Evolutionary conservation across 805 yeast species (phyloP), one percentile per base, ranked within the genome.

Genomic region (Hanseniaspora singularis): DNA sequence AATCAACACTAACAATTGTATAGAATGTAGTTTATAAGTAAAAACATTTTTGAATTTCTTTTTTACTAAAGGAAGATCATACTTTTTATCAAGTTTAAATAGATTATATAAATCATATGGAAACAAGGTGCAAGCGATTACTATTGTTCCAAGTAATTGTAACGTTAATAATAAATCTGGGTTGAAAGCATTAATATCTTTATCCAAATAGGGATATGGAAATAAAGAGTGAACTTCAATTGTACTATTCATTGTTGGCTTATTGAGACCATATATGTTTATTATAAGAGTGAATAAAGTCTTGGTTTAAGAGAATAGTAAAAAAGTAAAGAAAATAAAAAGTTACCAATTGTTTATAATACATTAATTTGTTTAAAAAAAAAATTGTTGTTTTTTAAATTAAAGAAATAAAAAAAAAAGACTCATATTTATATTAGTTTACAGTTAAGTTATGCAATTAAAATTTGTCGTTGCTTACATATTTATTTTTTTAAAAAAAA

Each of bases 201-300:
- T 31, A 31, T 31, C 38, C 14, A 44, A 12, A 38, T 44, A 44
- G 14, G 48, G 48, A n/a, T 30, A 23, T 2, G 48, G 48, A 16
- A 37, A 8, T 15, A 31, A 28, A 24, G 30, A 23, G 8, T 37
- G 27, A 20, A 23, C 24, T 34, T 22, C 19, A 27, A 11, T 15
- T 14, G 46, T 34, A 20, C 15, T 2, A 12, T 41, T 33, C 19
- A 14, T 31, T 5, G 16, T 15, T 10, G 7, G 10, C 4, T 32
- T 32, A 15, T 15, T 32, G 22, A 8, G 28, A 26, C 11, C 11
- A 11, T 26, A 26, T 26, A 26, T 26, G 28, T 7, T 26, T 26
- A 11, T 26, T 26, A 26, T n/a, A n/a, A n/a, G n/a, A n/a, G n/a
- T n/a, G n/a, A n/a, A n/a, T n/a, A n/a, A n/a, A n/a, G n/a, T n/a